phyloP scores from a whole-genome alignment of 148 eudicot species.

The Rhododendron griersonianum region DNA sequence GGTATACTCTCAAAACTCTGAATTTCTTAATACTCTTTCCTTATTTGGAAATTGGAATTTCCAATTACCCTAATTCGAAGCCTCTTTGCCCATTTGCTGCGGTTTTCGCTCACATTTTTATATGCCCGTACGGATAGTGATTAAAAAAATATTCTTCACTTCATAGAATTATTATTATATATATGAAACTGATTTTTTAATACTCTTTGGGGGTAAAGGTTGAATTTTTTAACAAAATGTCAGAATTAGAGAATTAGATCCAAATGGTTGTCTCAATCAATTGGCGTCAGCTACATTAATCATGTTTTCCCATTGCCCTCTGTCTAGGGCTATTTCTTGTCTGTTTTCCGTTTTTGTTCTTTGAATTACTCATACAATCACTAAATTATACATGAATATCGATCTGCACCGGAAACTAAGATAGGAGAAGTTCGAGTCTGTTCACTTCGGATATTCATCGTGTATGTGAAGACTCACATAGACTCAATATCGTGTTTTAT shows the following conservation, averaged over 20 bases:
- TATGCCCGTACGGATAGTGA: background rate
- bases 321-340: no score
- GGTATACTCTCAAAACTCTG: conserved; percentile 31
- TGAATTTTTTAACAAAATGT: background rate
- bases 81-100: background rate
- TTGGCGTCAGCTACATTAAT: no score
- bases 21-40: background rate
- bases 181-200: background rate
- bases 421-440: background rate
- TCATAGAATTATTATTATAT: background rate
- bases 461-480: background rate
- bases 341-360: background rate
- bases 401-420: background rate
- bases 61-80: background rate
- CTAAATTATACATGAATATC: background rate
- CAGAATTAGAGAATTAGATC: background rate
- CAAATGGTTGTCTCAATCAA: background rate
- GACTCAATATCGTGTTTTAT: background rate
- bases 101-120: background rate
- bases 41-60: background rate
- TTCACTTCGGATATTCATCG: background rate
- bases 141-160: background rate
- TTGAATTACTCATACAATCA: background rate
- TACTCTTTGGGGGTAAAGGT: background rate
- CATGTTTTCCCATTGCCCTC: no score